Percentiles rank a stretch among this genome's conserved stretches.
Conservation (phyloP, 2,329 filamentous ascomycete species). For the Cladosporium sp. region DNA sequence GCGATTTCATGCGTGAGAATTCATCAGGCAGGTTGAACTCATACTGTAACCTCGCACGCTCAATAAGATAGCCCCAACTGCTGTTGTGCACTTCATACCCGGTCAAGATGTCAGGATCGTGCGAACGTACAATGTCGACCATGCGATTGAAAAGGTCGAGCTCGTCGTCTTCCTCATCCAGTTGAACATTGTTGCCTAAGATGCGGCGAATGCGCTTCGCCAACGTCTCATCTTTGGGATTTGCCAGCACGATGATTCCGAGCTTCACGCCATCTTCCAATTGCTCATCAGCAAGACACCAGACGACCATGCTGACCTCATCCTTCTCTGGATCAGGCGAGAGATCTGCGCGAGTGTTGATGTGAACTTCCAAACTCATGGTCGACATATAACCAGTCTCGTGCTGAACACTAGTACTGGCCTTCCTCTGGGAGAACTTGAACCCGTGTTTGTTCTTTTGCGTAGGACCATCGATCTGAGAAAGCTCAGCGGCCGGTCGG, state of each 20-base stretch:
- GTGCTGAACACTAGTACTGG: conserved; percentile 72
- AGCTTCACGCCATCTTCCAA: conserved; percentile 65
- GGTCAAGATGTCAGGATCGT: conserved; percentile 89
- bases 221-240: conserved; percentile 52
- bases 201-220: conserved; percentile 60
- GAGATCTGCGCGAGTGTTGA: conserved; percentile 77
- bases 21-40: conserved; percentile 90
- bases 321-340: conserved; percentile 89
- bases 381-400: conserved; percentile 94
- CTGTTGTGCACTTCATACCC: conserved; percentile 92
- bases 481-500: conserved; percentile 46
- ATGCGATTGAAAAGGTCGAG: conserved; percentile 81
- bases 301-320: conserved; percentile 83
- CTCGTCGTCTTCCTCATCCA: conserved; percentile 73
- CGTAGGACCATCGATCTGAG: conserved; percentile 85
- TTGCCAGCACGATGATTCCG: conserved; percentile 65
- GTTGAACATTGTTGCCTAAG: conserved; percentile 51
- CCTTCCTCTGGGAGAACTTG: conserved; percentile 76
- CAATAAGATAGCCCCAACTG: conserved; percentile 95
- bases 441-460: conserved; percentile 78
- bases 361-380: conserved; percentile 90
- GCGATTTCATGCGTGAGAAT: conserved; percentile 79
- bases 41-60: conserved; percentile 79
- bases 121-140: conserved; percentile 75
- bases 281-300: conserved; percentile 63